Evolutionary conservation across 2,329 filamentous ascomycete genomes (phyloP), one percentile per base, ranked within the genome.

Genomic region (Leptographium radiaticola): DNA sequence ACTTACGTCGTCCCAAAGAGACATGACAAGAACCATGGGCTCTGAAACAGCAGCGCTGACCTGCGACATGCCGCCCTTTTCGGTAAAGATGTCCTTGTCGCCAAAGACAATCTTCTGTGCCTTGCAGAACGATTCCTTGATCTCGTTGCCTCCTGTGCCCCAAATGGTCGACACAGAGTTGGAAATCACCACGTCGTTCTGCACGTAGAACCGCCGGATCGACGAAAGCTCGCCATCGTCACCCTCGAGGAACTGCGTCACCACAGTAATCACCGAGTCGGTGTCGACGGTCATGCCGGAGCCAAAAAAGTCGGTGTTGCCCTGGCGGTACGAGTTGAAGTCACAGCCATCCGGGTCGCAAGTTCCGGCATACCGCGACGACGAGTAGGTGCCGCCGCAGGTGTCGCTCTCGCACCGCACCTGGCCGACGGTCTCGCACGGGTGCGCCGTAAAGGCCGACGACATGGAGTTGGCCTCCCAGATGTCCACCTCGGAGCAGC

Each of bases 331-430:
- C 31, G 75, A 68, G 72, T 83, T 83, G 71, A 79, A 83, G 63
- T 83, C 81, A 61, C 81, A 85, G 25, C 81, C 81, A 58, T 80
- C 76, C 55, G 76, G 76, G 64, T 84, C 81, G 68, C 81, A 85
- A 45, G 75, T 67, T 55, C 79, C 79, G 15, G 64, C 68, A 46
- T 60, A 61, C 16, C 58, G 56, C 25, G 56, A 53, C 48, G 64
- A 61, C 7, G 67, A 70, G 61, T 72, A 75, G 18, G 71, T 70
- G 49, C 72, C 76, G 51, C 77, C 76, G 59, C 75, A 79, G 16
- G 57, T 58, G 52, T 65, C 20, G 38, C 67, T 66, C 0, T 62
- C 62, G 70, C 77, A 81, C 18, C 59, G 59, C 49, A 60, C 56
- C 61, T 66, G 70, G 54, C 71, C 72, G 18, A 67, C 60, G 31